phyloP scores from a whole-genome alignment of 1,284 basidiomycete genomes.

The Anthracocystis walkeri region DNA sequence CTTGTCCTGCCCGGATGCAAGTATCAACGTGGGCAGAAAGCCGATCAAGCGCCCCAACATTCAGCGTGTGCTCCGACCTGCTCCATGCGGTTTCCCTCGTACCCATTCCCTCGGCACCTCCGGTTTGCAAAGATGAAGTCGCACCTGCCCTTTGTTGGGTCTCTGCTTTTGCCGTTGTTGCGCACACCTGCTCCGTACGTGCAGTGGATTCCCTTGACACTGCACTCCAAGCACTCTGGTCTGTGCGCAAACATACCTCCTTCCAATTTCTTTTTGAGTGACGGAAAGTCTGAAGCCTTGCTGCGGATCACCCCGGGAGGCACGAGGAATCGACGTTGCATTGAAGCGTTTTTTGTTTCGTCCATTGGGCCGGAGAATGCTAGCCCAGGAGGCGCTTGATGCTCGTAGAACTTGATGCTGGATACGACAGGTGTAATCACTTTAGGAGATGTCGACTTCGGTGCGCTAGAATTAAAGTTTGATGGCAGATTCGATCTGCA shows the following conservation, averaged over 20 bases:
- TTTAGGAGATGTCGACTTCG: neutral
- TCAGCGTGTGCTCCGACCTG: neutral
- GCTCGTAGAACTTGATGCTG: neutral
- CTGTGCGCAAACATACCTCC: slow-evolving; percentile 6
- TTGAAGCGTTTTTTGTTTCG: slow-evolving; percentile 2
- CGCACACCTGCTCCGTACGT: slow-evolving; percentile 11
- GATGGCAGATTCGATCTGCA: neutral
- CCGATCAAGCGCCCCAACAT: neutral
- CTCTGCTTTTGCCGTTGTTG: slow-evolving; percentile 9
- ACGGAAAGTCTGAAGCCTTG: neutral
- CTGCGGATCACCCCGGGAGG: slow-evolving; percentile 8
- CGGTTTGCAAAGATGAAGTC: slow-evolving; percentile 14
- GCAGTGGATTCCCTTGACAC: slow-evolving; percentile 5
- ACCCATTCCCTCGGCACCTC: slow-evolving; percentile 9
- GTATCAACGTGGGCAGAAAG: neutral
- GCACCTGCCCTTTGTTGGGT: neutral
- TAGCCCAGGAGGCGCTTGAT: slow-evolving; percentile 3
- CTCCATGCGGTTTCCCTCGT: neutral
- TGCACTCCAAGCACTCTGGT: slow-evolving; percentile 19
- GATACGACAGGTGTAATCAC: neutral
- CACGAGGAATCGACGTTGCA: slow-evolving; percentile 18
- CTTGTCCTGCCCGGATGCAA: neutral
- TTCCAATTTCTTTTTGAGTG: neutral
- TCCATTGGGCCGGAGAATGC: slow-evolving; percentile 16
- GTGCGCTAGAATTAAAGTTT: neutral